Evolutionary conservation across 768 basidiomycete species (phyloP), one percentile per base, ranked within the genome.

Genomic region (Lyophyllum shimeji): DNA sequence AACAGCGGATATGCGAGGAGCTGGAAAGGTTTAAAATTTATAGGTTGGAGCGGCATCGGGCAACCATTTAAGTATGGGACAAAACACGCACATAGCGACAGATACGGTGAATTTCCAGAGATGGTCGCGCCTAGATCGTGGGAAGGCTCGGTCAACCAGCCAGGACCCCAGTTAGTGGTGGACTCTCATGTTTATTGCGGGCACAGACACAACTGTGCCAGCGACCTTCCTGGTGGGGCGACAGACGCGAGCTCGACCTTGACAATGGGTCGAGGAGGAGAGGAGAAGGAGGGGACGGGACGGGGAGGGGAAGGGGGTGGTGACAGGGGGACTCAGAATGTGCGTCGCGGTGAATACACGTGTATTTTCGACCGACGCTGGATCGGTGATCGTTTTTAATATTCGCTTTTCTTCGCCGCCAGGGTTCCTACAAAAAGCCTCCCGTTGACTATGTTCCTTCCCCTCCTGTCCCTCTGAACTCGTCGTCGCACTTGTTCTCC

Each of bases 341-440:
- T 69, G 75, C 76, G 78, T 76, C 60, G 62, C 76, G 79, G 78
- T 76, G 82, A 84, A 81, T 86, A 86, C 85, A 88, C 86, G 86
- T 88, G 86, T 84, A 79, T 81, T 79, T 82, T 81, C 75, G 77
- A 76, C 85, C 86, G 80, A 83, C 82, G 78, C 77, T 64, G 62
- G 64, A 60, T 69, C 61, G 63, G 65, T 66, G 76, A 76, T 78
- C 76, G 66, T 51, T 67, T 74, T 76, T 75, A 75, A 77, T 74
- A 76, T 76, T 76, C 72, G 67, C 67, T 71, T 72, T 76, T 78
- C 75, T 74, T 77, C 71, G 72, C 76, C 72, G 77, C 77, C 74
- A 77, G 75, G 77, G 76, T 77, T 78, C 76, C 70, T 77, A 73
- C 70, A 75, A 81, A 77, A 81, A 69, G n/a, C 71, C 67, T 60